Evolutionary conservation across 345 rosid genomes (phyloP).

Genomic region (Euphorbia pulcherrima): DNA sequence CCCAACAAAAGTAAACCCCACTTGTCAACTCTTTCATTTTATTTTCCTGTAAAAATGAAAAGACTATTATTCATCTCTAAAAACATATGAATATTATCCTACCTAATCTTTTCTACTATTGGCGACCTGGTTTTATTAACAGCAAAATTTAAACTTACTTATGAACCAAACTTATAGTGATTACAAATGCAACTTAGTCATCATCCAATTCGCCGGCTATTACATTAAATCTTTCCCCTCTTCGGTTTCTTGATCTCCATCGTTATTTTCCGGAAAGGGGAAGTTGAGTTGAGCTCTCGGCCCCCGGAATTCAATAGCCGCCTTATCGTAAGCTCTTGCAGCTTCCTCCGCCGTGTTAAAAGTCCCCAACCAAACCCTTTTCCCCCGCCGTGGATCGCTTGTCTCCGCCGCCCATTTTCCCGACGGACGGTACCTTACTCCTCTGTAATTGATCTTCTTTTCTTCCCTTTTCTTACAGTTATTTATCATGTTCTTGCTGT

Average conservation of each 20-base stretch:
- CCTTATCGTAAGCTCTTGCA: constrained; percentile 87
- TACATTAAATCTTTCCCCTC: not conserved
- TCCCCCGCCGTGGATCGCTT: constrained; percentile 73
- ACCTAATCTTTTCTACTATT: no score
- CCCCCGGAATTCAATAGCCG: constrained; percentile 50
- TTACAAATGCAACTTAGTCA: no score
- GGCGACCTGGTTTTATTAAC: no score
- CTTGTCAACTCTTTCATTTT: no score
- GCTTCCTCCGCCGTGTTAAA: constrained; percentile 88
- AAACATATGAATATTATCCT: no score
- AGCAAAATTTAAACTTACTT: no score
- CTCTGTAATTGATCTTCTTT: constrained; percentile 70
- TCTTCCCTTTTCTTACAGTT: constrained; percentile 17
- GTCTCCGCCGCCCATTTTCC: constrained; percentile 98
- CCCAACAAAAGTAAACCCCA: no score
- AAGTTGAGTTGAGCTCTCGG: constrained; percentile 52
- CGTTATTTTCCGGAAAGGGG: constrained; percentile 43
- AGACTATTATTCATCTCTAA: no score
- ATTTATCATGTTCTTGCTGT: not conserved
- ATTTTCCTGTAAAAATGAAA: no score
- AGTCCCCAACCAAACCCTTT: constrained; percentile 92
- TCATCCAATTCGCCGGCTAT: constrained; percentile 30
- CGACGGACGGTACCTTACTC: constrained; percentile 97
- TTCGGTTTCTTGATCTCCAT: not conserved
- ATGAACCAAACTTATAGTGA: no score